Evolutionary conservation across 805 yeast genomes (phyloP).

Genomic region (Wickerhamomyces alni): DNA sequence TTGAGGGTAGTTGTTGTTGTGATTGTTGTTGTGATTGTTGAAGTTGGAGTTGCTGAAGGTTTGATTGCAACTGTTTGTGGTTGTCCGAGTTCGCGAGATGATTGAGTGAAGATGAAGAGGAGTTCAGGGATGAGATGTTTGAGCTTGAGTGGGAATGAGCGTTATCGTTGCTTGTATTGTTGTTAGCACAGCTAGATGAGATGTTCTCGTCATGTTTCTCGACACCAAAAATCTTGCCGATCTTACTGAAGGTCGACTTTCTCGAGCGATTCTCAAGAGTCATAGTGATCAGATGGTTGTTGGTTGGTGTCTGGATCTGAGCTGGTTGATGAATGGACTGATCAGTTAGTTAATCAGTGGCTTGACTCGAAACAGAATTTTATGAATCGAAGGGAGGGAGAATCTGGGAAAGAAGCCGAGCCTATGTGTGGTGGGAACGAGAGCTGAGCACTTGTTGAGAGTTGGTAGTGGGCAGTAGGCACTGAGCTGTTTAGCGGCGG

Average conservation of each 20-base stretch:
- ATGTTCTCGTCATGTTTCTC: conserved; percentile 1
- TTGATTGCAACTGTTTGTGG: neutral
- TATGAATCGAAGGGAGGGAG: too few species aligned
- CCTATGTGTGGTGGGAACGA: too few species aligned
- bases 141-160: neutral
- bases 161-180: neutral
- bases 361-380: too few species aligned
- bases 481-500: too few species aligned
- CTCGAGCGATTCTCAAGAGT: conserved; percentile 18
- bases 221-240: conserved; percentile 24
- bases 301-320: neutral
- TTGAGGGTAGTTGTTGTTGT: neutral
- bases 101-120: conserved; percentile 1
- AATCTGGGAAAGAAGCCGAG: too few species aligned
- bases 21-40: neutral
- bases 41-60: neutral
- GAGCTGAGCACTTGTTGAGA: too few species aligned
- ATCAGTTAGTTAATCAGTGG: too few species aligned
- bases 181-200: neutral
- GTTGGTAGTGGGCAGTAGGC: too few species aligned
- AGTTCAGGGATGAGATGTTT: neutral
- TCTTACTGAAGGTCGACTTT: conserved; percentile 24
- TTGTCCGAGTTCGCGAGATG: neutral
- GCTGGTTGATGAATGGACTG: neutral
- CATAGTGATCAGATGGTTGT: neutral